Conservation (phyloP, 2,329 filamentous ascomycete genomes). For the Fusarium sterilihyphosum region DNA sequence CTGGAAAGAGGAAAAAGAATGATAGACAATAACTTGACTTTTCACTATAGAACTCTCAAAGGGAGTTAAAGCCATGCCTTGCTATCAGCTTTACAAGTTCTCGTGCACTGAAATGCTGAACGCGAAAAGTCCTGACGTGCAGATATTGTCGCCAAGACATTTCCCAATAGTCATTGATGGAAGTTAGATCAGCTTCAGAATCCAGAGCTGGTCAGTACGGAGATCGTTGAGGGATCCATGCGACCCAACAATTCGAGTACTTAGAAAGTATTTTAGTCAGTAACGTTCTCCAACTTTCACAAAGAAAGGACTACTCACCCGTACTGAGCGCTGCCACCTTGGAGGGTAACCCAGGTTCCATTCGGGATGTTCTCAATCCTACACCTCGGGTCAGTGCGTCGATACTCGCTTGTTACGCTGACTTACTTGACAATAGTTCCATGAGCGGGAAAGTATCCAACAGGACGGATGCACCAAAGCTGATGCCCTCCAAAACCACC, state of each 20-base stretch:
- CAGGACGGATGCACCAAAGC: background rate
- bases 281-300: fast-evolving
- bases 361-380: background rate
- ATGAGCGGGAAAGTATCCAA: background rate
- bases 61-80: fast-evolving
- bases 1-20: fast-evolving
- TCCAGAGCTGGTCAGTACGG: background rate
- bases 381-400: fast-evolving
- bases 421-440: background rate
- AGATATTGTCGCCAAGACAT: fast-evolving
- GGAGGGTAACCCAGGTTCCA: background rate
- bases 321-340: background rate
- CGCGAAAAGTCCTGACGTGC: fast-evolving
- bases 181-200: background rate
- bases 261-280: background rate
- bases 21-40: background rate
- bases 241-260: background rate
- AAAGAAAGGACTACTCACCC: background rate
- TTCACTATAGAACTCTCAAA: fast-evolving
- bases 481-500: background rate
- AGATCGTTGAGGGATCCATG: background rate
- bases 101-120: background rate
- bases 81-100: background rate
- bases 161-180: fast-evolving
- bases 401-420: too few relatives aligned